Conservation (phyloP, 768 basidiomycete species). For the Podaxis sp. region DNA sequence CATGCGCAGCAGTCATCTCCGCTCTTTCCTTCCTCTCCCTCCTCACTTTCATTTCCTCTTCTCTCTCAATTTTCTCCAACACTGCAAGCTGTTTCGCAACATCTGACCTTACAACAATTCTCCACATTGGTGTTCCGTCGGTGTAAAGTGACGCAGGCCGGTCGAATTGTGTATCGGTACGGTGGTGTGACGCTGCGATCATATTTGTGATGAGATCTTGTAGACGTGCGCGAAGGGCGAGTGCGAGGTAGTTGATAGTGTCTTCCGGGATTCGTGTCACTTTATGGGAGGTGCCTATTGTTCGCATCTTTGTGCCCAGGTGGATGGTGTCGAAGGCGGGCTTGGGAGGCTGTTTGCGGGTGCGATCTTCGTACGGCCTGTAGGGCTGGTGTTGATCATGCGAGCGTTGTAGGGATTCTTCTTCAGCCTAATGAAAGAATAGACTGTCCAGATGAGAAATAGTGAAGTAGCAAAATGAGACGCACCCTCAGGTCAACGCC, state of each 20-base stretch:
- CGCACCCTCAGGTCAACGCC: conserved; percentile 82
- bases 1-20: conserved; percentile 70
- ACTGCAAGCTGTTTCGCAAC: conserved; percentile 74
- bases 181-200: conserved; percentile 67
- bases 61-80: conserved; percentile 77
- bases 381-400: conserved; percentile 63
- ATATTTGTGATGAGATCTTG: conserved; percentile 68
- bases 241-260: conserved; percentile 72
- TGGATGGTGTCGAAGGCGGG: conserved; percentile 70
- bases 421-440: conserved; percentile 65
- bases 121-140: conserved; percentile 71
- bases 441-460: not conserved
- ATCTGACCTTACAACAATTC: conserved; percentile 72
- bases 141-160: conserved; percentile 60
- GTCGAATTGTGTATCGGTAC: conserved; percentile 70
- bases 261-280: conserved; percentile 69
- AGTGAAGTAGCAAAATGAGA: conserved; percentile 16
- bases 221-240: conserved; percentile 75
- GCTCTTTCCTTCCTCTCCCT: conserved; percentile 77
- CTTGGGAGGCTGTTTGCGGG: conserved; percentile 69
- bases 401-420: conserved; percentile 73
- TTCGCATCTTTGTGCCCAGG: conserved; percentile 67
- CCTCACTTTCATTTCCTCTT: conserved; percentile 76
- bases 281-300: conserved; percentile 67
- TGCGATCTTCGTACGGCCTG: conserved; percentile 74